Evolutionary conservation across 1,284 basidiomycete genomes (phyloP), one percentile per base, ranked within the genome.

Genomic region (Rhodotorula sp.): DNA sequence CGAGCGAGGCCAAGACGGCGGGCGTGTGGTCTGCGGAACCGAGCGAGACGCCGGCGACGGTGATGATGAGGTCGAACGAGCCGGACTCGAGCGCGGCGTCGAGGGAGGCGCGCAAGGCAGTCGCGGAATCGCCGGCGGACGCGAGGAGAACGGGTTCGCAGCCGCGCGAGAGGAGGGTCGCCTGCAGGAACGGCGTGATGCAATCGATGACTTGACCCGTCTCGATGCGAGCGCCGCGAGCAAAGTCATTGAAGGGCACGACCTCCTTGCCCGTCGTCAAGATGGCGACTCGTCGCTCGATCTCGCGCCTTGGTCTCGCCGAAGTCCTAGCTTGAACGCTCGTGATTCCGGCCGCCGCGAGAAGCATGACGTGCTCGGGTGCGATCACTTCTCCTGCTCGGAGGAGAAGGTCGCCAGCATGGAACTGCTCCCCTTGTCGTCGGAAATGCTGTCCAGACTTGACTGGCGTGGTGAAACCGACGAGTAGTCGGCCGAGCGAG

Each of bases 171-270:
- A 3, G 26, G 12, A 66, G 59, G 43, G 61, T 15, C 21, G 59
- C 18, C 45, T 28, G 54, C 21, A 66, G 65, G 54, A 56, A 66
- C 10, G 65, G 65, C 0, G 65, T 66, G 31, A 56, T 43, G 52
- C 65, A 66, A 52, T 66, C 65, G 65, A 66, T 31, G 26, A 66
- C 65, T 28, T 66, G 65, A 6, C 65, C 65, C 15, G 65, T 52
- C n/a, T 21, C 31, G 16, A 52, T 52, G n/a, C 56, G 28, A 28
- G 8, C 8, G 18, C 21, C 52, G 19, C 26, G 3, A 0, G 48
- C 12, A 48, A 65, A 48, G 4, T 45, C 47, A 18, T 47, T 28
- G 2, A 66, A 52, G 10, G 59, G 45, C 28, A 66, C 10, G 38
- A 66, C 45, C 59, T 66, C 65, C 34, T 66, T 66, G 14, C 65